A percentile compares a stretch with the other conserved stretches of the same genome.
phyloP scores from a whole-genome alignment of 2,329 filamentous ascomycete genomes.

The Cordyceps javanica region DNA sequence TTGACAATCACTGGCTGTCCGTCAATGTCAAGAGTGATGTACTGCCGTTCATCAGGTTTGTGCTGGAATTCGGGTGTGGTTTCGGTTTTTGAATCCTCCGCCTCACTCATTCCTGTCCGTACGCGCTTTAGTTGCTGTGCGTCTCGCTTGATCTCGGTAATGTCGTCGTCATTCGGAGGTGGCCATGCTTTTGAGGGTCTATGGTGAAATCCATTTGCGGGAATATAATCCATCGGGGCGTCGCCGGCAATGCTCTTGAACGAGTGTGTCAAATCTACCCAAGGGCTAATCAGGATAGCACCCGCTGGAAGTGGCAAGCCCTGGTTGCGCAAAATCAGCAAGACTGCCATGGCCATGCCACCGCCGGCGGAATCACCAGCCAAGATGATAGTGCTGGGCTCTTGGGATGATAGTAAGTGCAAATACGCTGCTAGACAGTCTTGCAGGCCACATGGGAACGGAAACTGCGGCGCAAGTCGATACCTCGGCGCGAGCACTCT shows the following conservation, averaged over 20 bases:
- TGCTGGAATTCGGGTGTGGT: neutral
- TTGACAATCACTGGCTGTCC: slow-evolving; percentile 67
- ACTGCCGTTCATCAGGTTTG: slow-evolving; percentile 19
- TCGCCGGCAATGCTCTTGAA: slow-evolving; percentile 81
- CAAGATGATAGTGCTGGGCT: slow-evolving; percentile 75
- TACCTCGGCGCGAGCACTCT: slow-evolving; percentile 83
- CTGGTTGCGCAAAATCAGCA: slow-evolving; percentile 77
- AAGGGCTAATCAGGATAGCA: slow-evolving; percentile 85
- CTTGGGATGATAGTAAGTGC: slow-evolving; percentile 68
- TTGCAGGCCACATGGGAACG: slow-evolving; percentile 87
- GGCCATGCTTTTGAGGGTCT: slow-evolving; percentile 90
- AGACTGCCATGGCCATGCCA: slow-evolving; percentile 76
- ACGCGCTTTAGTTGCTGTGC: slow-evolving; percentile 35
- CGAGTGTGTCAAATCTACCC: slow-evolving; percentile 93
- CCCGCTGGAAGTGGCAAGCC: slow-evolving; percentile 81
- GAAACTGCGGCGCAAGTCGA: slow-evolving; percentile 85
- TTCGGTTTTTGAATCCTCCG: neutral
- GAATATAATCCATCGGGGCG: slow-evolving; percentile 79
- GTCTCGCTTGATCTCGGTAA: slow-evolving; percentile 46
- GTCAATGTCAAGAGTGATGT: slow-evolving; percentile 62
- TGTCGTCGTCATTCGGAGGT: slow-evolving; percentile 75
- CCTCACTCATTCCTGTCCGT: neutral
- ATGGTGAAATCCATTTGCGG: slow-evolving; percentile 80
- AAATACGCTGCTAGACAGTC: slow-evolving; percentile 88
- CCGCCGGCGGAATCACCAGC: slow-evolving; percentile 92